These are phyloP conservation scores for Nicotiana knightiana DNA, from an alignment of 257 asterid genomes.

Conservation along the genomic window DNA sequence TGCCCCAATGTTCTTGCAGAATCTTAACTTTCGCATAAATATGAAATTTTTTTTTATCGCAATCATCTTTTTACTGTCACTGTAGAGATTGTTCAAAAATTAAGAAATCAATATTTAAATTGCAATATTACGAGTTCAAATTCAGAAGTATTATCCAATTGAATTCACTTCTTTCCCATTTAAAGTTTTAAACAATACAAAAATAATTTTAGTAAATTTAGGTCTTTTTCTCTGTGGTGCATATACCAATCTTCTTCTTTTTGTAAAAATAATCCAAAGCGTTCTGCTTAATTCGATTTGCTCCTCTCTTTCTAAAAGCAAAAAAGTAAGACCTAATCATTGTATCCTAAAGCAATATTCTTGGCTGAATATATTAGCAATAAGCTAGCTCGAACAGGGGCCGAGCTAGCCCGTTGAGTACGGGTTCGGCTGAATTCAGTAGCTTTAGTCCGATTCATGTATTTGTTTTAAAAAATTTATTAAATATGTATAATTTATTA, in stretches of 20 bases:
- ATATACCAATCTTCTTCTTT: not conserved
- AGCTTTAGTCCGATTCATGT: no score
- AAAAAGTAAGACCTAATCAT: not conserved
- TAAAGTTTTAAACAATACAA: not conserved
- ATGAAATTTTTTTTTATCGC: not conserved
- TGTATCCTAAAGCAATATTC: slow-evolving; percentile 1
- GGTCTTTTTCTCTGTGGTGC: not conserved
- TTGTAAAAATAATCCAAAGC: no score
- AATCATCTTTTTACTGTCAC: not conserved
- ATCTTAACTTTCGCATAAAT: not conserved
- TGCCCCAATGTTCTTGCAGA: not conserved
- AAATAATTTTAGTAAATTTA: not conserved
- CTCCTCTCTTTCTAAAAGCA: no score
- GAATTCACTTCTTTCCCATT: not conserved
- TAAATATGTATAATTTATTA: no score
- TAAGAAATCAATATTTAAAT: not conserved
- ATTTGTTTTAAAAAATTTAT: no score
- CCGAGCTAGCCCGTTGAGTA: no score
- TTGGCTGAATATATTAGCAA: not conserved
- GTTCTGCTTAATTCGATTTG: no score
- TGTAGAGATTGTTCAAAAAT: not conserved
- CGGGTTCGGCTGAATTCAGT: no score
- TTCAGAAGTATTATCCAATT: not conserved
- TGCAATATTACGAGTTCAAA: not conserved
- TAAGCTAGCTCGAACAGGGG: not conserved